A percentile compares a stretch with the other conserved stretches of the same genome.
Evolutionary conservation across 768 basidiomycete genomes (phyloP).

Genomic region (Phylloporus sp.): DNA sequence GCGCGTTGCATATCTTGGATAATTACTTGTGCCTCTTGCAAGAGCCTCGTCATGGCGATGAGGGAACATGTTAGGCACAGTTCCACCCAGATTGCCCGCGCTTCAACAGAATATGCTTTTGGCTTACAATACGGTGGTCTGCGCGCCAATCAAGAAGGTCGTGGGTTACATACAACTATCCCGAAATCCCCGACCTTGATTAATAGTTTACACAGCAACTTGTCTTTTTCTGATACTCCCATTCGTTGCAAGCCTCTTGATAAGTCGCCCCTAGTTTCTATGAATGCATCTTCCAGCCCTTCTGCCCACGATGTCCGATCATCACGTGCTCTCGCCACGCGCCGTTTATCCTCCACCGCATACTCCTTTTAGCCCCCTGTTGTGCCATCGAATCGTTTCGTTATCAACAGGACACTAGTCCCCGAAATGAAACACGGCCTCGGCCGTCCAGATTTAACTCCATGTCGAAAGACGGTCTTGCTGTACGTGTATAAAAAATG

Average conservation of each 20-base stretch:
- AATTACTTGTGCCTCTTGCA: background rate
- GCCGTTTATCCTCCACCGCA: background rate
- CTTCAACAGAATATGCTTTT: background rate
- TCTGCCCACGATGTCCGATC: background rate
- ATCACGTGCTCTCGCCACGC: constrained; percentile 1
- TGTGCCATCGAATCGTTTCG: background rate
- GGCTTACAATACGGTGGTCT: background rate
- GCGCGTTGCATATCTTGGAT: background rate
- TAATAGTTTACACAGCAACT: constrained; percentile 1
- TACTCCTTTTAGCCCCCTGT: constrained; percentile 6
- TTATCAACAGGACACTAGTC: background rate
- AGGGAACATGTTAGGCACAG: background rate
- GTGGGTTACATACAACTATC: constrained; percentile 4
- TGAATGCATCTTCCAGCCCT: background rate
- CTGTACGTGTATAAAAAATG: background rate
- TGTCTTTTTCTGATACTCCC: too few relatives aligned
- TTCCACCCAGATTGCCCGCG: background rate
- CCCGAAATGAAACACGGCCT: background rate
- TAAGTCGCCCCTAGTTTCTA: constrained; percentile 4
- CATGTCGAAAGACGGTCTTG: background rate
- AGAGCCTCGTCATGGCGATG: background rate
- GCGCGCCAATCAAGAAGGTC: background rate
- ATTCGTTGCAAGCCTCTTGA: constrained; percentile 2
- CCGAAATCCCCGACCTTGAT: background rate
- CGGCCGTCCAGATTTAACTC: background rate